phyloP scores from a whole-genome alignment of 1,284 basidiomycete genomes.

The Microbotryum silenes-acaulis region DNA sequence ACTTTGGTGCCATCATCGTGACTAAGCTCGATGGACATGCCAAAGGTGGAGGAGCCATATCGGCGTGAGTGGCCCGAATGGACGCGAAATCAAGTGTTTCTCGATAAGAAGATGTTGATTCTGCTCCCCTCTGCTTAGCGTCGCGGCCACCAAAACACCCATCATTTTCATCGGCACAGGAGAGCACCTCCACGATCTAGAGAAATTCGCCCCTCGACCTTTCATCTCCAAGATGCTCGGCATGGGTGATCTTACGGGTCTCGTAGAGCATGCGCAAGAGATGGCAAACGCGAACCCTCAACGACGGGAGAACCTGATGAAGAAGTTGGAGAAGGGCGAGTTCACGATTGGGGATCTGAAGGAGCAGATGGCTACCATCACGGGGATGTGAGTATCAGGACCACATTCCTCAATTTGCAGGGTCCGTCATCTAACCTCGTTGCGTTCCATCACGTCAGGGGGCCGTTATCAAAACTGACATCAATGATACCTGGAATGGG shows the following conservation, averaged over 20 bases:
- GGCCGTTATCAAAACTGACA: constrained; percentile 93
- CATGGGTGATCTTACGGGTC: constrained; percentile 88
- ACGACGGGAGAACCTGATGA: constrained; percentile 95
- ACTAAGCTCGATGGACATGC: constrained; percentile 99
- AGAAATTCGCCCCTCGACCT: constrained; percentile 89
- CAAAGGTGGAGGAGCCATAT: constrained; percentile 98
- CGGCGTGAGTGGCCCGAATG: constrained; percentile 60
- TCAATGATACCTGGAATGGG: constrained; percentile 97
- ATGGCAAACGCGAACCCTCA: constrained; percentile 86
- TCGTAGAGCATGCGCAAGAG: constrained; percentile 98
- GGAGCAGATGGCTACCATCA: constrained; percentile 93
- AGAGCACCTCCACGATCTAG: constrained; percentile 92
- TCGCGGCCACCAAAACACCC: constrained; percentile 95
- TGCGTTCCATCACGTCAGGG: constrained; percentile 51
- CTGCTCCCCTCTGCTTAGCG: constrained; percentile 49
- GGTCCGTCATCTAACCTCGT: neutral
- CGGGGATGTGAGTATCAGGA: constrained; percentile 73
- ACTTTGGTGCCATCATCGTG: constrained; percentile 98
- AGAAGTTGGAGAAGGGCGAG: constrained; percentile 95
- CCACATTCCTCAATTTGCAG: neutral
- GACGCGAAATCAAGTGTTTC: neutral
- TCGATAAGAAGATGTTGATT: neutral
- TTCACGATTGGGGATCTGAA: constrained; percentile 95
- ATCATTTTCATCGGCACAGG: constrained; percentile 98
- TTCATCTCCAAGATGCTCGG: constrained; percentile 96